phyloP scores from a whole-genome alignment of 2,329 filamentous ascomycete species.

The Didymella lethalis region DNA sequence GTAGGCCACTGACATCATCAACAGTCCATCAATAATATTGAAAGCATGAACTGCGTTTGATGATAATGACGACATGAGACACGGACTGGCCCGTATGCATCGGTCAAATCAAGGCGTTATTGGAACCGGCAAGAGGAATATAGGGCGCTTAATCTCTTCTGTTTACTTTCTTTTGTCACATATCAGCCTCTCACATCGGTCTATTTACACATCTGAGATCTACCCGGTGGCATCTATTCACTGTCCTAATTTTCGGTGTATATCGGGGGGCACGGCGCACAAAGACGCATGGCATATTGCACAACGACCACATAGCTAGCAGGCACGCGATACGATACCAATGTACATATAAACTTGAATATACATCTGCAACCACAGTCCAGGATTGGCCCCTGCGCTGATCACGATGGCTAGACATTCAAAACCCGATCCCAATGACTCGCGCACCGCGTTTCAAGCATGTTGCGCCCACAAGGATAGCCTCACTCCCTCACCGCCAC shows the following conservation, averaged over 20 bases:
- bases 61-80: conserved; percentile 29
- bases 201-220: conserved; percentile 9
- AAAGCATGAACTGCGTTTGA: conserved; percentile 7
- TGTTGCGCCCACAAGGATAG: background rate
- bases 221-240: conserved; percentile 3
- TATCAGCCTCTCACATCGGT: conserved; percentile 2
- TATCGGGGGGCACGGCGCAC: conserved; percentile 7
- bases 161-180: conserved; percentile 19
- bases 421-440: background rate
- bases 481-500: conserved; percentile 13
- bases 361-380: background rate
- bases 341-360: conserved; percentile 18
- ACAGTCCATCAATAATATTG: background rate
- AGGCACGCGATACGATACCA: conserved; percentile 14
- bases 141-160: conserved; percentile 16
- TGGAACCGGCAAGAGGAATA: background rate
- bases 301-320: conserved; percentile 16
- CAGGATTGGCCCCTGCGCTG: background rate
- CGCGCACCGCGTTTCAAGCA: background rate
- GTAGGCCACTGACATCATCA: conserved; percentile 43
- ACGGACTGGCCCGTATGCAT: conserved; percentile 14
- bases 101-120: conserved; percentile 8
- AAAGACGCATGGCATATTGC: conserved; percentile 5
- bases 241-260: conserved; percentile 4
- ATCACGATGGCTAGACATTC: background rate